Evolutionary conservation across 228 moss, liverwort and hornwort species (phyloP), one percentile per base, ranked within the genome.

Genomic region (Sphagnum fallax): DNA sequence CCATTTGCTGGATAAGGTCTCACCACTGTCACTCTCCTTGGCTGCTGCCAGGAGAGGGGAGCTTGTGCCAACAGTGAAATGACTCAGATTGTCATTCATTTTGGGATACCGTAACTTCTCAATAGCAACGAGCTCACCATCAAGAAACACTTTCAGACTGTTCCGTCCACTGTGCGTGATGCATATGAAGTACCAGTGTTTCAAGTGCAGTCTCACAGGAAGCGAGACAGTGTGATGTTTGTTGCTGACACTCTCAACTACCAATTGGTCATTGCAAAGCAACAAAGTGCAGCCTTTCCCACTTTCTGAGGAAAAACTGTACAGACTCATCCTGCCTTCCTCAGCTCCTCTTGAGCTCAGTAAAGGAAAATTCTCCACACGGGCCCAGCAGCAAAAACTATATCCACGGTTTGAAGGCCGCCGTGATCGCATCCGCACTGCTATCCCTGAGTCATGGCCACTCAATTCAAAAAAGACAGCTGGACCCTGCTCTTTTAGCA

Each of bases 391-490:
- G 48, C 77, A 81, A 61, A 81, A 81, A 64, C 70, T 76, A 49
- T 67, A 81, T 60, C 81, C 81, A 58, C 71, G 72, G 49, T 74
- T 74, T 51, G 76, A 70, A 47, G 81, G 81, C 81, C 81, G 77
- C 51, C 77, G 68, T 47, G 77, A 51, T 63, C 77, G 81, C 58
- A 77, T 81, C 47, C 70, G 70, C 48, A 81, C 59, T n/a, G 61
- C 64, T 49, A 81, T 81, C 5, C 81, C 81, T 74, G 81, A 81
- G 53, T 81, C 73, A 51, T 64, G 72, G 67, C 81, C 81, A 74
- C 81, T 81, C 70, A 81, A 66, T 67, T 81, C 81, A 77, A 81
- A 81, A 64, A 81, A 81, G 6, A 77, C 81, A 11, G 81, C 77
- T 6, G 81, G 81, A 67, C 81, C 81, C 61, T 77, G 73, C 77